Evolutionary conservation across 257 asterid genomes (phyloP).

Genomic region (Ilex asprella): DNA sequence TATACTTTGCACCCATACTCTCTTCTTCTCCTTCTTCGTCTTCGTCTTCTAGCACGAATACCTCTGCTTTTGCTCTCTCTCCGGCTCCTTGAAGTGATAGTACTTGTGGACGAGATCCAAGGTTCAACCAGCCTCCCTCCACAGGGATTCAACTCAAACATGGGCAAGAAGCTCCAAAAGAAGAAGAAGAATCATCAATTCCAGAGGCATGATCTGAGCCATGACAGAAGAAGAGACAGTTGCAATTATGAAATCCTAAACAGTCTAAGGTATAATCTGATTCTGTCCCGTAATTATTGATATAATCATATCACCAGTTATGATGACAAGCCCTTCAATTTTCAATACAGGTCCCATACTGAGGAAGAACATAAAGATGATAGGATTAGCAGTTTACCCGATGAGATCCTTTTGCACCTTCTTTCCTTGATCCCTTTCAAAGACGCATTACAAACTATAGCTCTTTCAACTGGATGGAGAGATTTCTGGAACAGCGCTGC

Average conservation of each 20-base stretch:
- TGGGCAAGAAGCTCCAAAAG: neutral
- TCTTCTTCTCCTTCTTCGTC: too few species aligned
- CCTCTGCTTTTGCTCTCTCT: too few species aligned
- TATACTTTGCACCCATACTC: too few species aligned
- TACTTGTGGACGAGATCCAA: too few species aligned
- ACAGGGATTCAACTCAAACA: neutral
- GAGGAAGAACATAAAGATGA: neutral
- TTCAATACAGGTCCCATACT: neutral
- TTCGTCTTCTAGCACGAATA: too few species aligned
- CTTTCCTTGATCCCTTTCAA: neutral
- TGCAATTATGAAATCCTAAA: neutral
- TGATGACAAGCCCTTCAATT: neutral
- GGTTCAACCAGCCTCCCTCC: too few species aligned
- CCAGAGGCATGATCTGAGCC: neutral
- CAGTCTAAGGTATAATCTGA: neutral
- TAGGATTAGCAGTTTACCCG: neutral
- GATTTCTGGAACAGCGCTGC: neutral
- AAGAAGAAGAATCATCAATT: neutral
- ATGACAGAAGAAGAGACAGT: neutral
- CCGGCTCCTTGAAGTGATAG: too few species aligned
- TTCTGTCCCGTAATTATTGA: too few species aligned
- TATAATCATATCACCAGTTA: neutral
- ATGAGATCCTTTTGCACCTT: neutral
- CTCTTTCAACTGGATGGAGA: neutral
- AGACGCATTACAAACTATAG: neutral